Base-by-base conservation (phyloP, 768 basidiomycete genomes). In the Trametes villosa region DNA sequence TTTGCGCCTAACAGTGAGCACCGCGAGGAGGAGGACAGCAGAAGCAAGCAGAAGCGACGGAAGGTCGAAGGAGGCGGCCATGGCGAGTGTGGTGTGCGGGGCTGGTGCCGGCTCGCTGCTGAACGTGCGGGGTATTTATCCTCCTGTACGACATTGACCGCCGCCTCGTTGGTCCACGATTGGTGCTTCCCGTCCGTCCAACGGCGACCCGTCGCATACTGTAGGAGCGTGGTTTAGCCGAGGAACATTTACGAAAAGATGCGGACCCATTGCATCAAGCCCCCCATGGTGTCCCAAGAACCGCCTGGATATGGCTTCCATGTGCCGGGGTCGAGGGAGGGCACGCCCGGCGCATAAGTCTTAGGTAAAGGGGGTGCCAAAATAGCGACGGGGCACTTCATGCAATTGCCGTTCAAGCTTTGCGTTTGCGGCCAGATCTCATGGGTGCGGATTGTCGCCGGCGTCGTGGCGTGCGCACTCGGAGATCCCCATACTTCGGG, bases 401-500 rank as follows among this genome's bases (percentile, higher is more conserved):
- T 41, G 49, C 42, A 50, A 40, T 57, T 62, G 60, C 55, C 60
- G 60, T 62, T 46, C 54, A 62, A 57, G 60, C 60, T 57, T 62
- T 62, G 54, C 60, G 55, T 52, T 57, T 57, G 55, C 34, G 7
- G 60, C 57, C 34, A 51, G 60, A 56, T 62, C 54, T 62, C 40
- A 46, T 50, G 31, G 46, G 49, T 49, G 49, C 27, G 53, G 53
- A 61, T 51, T 61, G 60, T 55, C 48, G 47, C 53, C 41, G 33
- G 40, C 53, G 45, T 51, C 49, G 47, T 61, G 49, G 55, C 60
- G 60, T 44, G 46, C 33, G 49, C 36, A 26, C 26, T 53, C 60
- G 60, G 60, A 62, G 60, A 62, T 62, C 60, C 60, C 60, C 60
- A 53, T 51, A 50, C 55, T 62, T 57, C 55, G n/a, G 46, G 54